Percentiles rank a stretch among this genome's conserved stretches.
These are phyloP conservation scores for Stemphylium lycopersici DNA, from an alignment of 2,329 filamentous ascomycete genomes.

Conservation along the genomic window DNA sequence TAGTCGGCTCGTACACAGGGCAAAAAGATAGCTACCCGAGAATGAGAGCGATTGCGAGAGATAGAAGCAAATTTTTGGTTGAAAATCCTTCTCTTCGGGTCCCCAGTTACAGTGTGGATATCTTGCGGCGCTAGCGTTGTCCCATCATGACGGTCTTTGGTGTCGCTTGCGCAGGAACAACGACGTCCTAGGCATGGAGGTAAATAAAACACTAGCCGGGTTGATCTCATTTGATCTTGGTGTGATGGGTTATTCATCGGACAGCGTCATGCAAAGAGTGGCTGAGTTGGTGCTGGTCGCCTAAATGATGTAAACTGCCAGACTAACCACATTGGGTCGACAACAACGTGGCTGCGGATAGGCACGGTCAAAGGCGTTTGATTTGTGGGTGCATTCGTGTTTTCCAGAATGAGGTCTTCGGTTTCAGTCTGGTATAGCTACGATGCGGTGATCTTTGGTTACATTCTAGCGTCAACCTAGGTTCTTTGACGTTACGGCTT, in stretches of 20 bases:
- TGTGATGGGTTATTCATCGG: no score
- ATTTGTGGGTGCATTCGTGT: no score
- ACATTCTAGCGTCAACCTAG: not conserved
- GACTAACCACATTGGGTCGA: not conserved
- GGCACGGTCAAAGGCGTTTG: no score
- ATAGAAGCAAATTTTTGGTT: not conserved
- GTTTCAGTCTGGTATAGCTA: no score
- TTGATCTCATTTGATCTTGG: no score
- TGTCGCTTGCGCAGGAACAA: slow-evolving; percentile 1
- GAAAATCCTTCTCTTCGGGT: not conserved
- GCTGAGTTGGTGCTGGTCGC: not conserved
- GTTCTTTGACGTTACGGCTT: slow-evolving; percentile 11
- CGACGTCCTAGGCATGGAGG: not conserved
- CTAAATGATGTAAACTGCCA: not conserved
- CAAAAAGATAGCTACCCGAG: slow-evolving; percentile 1
- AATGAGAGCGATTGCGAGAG: not conserved
- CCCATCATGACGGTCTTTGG: slow-evolving; percentile 1
- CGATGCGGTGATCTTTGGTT: no score
- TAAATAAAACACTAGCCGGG: not conserved
- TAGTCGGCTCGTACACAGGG: not conserved
- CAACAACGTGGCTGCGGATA: not conserved
- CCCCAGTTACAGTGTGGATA: not conserved
- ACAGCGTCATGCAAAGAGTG: not conserved
- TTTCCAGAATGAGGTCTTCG: no score
- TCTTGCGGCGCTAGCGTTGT: not conserved